Evolutionary conservation across 129 eudicot genomes (phyloP), one percentile per base, ranked within the genome.

Genomic region (Dittrichia graveolens): DNA sequence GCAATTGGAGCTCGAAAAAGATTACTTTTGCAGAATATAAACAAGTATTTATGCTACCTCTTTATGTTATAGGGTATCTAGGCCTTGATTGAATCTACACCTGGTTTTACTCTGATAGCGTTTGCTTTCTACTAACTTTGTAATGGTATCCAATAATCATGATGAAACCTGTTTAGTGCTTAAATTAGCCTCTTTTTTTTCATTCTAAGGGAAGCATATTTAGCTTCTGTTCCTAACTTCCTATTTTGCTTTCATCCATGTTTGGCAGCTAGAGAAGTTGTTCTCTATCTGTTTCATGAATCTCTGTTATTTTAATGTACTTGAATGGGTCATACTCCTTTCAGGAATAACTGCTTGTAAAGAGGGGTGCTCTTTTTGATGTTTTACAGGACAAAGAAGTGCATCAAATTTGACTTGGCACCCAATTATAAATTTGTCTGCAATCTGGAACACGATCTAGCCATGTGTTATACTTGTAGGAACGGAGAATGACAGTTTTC

Each of bases 171-270:
- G 37, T 67, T 67, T 67, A 14, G 45, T 48, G 9, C 45, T 12
- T 12, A 47, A 47, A 18, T 3, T 12, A 8, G 46, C 35, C 65
- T 48, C n/a, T n/a, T n/a, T 67, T 49, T 35, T 6, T 6, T 7
- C 12, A 3, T 24, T 49, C 8, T 49, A 35, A 34, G 47, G 73
- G 12, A 59, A 35, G 43, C 13, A 19, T 46, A 8, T 49, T 37
- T n/a, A 67, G 24, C 5, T 50, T 67, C 14, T 67, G 35, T 31
- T 13, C 13, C 18, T 24, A 24, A 24, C 31, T 24, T 24, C 31
- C 31, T 48, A 10, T 67, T 67, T 48, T 35, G 47, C 31, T 67
- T 67, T 67, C 72, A 8, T 46, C 72, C 55, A 45, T 66, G 72
- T 48, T 67, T 67, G 49, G 73, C 13, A 67, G 12, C 19, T 67